Conservation (phyloP, 352 stramenopile species). For the Salisapilia sapeloensis region DNA sequence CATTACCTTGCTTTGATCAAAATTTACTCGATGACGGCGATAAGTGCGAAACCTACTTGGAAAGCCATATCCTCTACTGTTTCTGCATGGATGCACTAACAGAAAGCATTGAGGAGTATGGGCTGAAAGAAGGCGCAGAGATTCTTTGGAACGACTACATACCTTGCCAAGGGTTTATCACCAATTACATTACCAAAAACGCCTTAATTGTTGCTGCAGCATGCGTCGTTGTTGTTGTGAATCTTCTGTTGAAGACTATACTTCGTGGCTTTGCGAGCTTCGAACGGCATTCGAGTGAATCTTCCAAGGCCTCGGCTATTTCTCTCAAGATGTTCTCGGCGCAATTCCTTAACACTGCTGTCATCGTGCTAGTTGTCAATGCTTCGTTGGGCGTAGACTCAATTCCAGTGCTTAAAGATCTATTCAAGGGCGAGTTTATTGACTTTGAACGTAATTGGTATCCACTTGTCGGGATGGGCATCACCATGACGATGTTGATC, state of each 20-base stretch:
- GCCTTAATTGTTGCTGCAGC: slow-evolving; percentile 47
- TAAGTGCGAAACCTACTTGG: slow-evolving; percentile 37
- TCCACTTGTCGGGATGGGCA: slow-evolving; percentile 68
- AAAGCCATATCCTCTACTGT: slow-evolving; percentile 50
- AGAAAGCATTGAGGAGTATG: slow-evolving; percentile 18
- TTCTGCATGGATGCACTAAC: slow-evolving; percentile 40
- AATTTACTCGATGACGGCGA: slow-evolving; percentile 11
- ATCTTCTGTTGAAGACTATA: slow-evolving; percentile 54
- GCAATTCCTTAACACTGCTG: slow-evolving; percentile 71
- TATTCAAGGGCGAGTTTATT: slow-evolving; percentile 59
- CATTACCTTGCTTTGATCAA: slow-evolving; percentile 46
- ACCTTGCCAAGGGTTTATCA: slow-evolving; percentile 49
- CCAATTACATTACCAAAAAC: slow-evolving; percentile 46
- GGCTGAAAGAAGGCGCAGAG: slow-evolving; percentile 28
- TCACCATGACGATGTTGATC: slow-evolving; percentile 78
- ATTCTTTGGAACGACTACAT: slow-evolving; percentile 30
- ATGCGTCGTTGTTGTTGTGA: slow-evolving; percentile 52
- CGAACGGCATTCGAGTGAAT: slow-evolving; percentile 69
- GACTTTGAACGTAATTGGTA: slow-evolving; percentile 82
- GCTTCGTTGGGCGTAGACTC: slow-evolving; percentile 18
- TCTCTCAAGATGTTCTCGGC: slow-evolving; percentile 64
- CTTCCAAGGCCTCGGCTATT: slow-evolving; percentile 48
- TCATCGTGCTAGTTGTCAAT: slow-evolving; percentile 74
- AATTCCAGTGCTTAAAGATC: slow-evolving; percentile 24
- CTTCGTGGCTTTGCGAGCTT: slow-evolving; percentile 47